Evolutionary conservation across 371 early-diverging fungal genomes (phyloP).

Genomic region (Zopfochytrium polystomum): DNA sequence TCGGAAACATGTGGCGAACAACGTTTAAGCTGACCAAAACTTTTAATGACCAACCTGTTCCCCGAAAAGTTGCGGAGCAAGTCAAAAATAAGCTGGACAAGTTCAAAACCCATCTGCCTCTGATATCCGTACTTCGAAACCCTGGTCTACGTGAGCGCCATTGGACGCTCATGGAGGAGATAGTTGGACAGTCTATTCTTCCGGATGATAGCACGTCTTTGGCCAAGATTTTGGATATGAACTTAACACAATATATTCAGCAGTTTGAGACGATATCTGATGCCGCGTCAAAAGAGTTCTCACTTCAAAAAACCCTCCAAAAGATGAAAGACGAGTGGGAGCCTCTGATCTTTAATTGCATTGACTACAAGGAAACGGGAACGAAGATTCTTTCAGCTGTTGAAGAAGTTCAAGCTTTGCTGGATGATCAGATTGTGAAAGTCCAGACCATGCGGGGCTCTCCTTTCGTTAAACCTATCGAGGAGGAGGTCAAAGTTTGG

Average conservation of each 20-base stretch:
- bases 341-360: constrained; percentile 45
- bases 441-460: constrained; percentile 56
- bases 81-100: constrained; percentile 54
- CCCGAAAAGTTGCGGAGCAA: constrained; percentile 50
- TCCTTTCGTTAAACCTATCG: constrained; percentile 54
- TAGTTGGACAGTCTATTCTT: constrained; percentile 46
- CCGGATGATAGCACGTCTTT: constrained; percentile 51
- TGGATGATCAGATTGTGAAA: constrained; percentile 61
- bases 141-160: constrained; percentile 54
- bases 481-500: constrained; percentile 48
- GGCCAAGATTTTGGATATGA: constrained; percentile 50
- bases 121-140: constrained; percentile 49
- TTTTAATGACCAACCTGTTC: constrained; percentile 51
- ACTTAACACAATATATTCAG: constrained; percentile 38
- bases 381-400: constrained; percentile 50
- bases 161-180: constrained; percentile 46
- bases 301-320: constrained; percentile 49
- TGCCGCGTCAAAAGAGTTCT: constrained; percentile 54
- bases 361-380: constrained; percentile 57
- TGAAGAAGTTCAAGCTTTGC: constrained; percentile 52
- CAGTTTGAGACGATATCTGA: constrained; percentile 54
- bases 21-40: constrained; percentile 52
- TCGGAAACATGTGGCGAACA: constrained; percentile 47
- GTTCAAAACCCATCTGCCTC: constrained; percentile 51
- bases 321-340: constrained; percentile 58